Conservation (phyloP, 2,329 filamentous ascomycete genomes). For the Phialocephala subalpina region DNA sequence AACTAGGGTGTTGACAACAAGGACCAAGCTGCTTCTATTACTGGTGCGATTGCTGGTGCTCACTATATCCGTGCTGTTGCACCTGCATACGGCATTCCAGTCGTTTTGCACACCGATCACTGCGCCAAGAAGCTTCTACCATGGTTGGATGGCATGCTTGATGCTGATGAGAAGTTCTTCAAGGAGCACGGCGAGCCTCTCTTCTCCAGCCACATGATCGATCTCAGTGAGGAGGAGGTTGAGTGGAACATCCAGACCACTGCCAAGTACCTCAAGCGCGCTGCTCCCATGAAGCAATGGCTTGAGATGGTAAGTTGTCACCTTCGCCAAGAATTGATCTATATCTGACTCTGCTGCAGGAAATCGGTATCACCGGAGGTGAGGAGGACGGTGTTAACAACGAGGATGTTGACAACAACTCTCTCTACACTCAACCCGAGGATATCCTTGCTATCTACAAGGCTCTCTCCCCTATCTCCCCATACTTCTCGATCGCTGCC, state of each 20-base stretch:
- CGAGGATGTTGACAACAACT: slow-evolving; percentile 95
- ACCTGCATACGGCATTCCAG: slow-evolving; percentile 86
- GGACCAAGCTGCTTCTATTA: slow-evolving; percentile 88
- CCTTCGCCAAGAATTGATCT: background rate
- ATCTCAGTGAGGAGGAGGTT: slow-evolving; percentile 90
- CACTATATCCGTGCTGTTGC: slow-evolving; percentile 93
- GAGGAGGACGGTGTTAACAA: slow-evolving; percentile 99
- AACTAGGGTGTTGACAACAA: slow-evolving; percentile 76
- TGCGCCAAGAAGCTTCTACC: slow-evolving; percentile 99
- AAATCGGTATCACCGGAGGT: slow-evolving; percentile 94
- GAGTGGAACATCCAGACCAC: slow-evolving; percentile 93
- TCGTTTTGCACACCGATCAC: slow-evolving; percentile 96
- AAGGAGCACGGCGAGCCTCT: slow-evolving; percentile 91
- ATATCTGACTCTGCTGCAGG: slow-evolving; percentile 49
- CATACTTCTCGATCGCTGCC: slow-evolving; percentile 97
- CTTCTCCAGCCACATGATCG: slow-evolving; percentile 98
- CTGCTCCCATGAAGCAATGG: slow-evolving; percentile 97
- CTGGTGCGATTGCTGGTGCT: slow-evolving; percentile 86
- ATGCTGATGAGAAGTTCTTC: slow-evolving; percentile 94
- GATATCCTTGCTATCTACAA: slow-evolving; percentile 94
- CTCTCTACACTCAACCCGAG: slow-evolving; percentile 97
- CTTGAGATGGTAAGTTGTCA: slow-evolving; percentile 85
- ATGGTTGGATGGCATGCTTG: slow-evolving; percentile 96
- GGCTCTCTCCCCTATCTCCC: slow-evolving; percentile 83
- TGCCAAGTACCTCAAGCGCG: slow-evolving; percentile 91